phyloP scores from a whole-genome alignment of 148 eudicot species.

The Tetragonia tetragonoides region DNA sequence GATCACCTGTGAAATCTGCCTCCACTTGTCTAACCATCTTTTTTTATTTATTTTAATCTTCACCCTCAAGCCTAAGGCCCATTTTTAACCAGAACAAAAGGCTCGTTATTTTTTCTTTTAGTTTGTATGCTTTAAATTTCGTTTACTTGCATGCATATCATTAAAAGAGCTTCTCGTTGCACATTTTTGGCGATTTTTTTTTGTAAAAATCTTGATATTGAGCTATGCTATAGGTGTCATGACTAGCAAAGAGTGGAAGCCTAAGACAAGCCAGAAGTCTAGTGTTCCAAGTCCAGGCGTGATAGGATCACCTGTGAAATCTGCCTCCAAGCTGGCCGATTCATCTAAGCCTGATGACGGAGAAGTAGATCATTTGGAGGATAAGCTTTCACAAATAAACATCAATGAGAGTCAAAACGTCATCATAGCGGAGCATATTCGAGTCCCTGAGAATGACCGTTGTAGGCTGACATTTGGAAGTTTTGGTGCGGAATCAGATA shows the following conservation, averaged over 20 bases:
- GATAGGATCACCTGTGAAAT: conserved; percentile 63
- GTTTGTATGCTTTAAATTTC: too few relatives aligned
- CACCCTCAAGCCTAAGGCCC: neutral
- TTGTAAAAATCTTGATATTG: neutral
- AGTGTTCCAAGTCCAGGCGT: conserved; percentile 52
- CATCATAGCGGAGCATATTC: conserved; percentile 84
- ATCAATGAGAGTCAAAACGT: conserved; percentile 65
- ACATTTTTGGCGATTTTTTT: too few relatives aligned
- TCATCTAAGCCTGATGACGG: conserved; percentile 34
- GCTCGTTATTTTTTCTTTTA: too few relatives aligned
- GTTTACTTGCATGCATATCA: too few relatives aligned
- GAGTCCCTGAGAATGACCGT: conserved; percentile 76
- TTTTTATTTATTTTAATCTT: too few relatives aligned
- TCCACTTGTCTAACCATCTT: neutral
- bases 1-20: conserved; percentile 59
- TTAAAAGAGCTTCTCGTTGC: too few relatives aligned
- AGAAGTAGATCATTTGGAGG: conserved; percentile 50
- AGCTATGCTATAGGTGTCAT: conserved; percentile 42
- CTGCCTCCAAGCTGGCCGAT: conserved; percentile 41
- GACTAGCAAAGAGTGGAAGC: conserved; percentile 90
- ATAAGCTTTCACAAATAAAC: conserved; percentile 42
- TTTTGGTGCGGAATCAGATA: conserved; percentile 54
- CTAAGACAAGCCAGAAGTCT: conserved; percentile 61
- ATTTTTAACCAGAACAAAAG: neutral
- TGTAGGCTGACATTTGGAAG: conserved; percentile 76